Base-by-base conservation (phyloP, 192 early-diverging fungal genomes). In the Rhizophagus clarus region DNA sequence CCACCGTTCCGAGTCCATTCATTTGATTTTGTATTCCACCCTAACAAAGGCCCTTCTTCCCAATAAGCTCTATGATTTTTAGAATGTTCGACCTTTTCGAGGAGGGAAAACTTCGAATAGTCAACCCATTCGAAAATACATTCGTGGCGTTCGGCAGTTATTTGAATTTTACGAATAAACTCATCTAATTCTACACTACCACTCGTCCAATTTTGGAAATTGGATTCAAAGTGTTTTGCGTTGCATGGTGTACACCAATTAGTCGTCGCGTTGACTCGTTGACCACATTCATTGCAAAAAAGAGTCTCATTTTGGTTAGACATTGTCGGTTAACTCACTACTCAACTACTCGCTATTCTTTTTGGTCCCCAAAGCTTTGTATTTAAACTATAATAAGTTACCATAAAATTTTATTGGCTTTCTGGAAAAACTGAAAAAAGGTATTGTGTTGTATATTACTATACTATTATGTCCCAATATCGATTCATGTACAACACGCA, bases 41-140 rank as follows among this genome's bases (percentile, higher is more conserved):
- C 66, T 68, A 68, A 68, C 15, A 68, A 31, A 68, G 24, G 66
- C 14, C 66, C 66, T 68, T 68, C 66, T 68, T 68, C 31, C 66
- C 66, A 68, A 20, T 68, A 68, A 31, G 66, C 66, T 32, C 15
- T 68, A 68, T 68, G 28, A 31, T 68, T 68, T 31, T 37, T 68
- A 34, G 32, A 68, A 17, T 32, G 29, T 17, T 68, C 66, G 29
- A 68, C 28, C 66, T 14, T 15, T 32, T 68, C 31, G 28, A 67
- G 28, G 24, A 29, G 6, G 24, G 64, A 29, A 67, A 66, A 66
- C 26, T 66, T 31, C 3, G 31, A 31, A 66, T 31, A 31, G 26
- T 66, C 64, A 12, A 66, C 26, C 64, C 64, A 66, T 31, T 32
- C 64, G 64, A 66, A 28, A 31, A 67, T 31, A 67, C 28, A 31